Conservation (phyloP, 768 basidiomycete species). For the Suillus discolor region DNA sequence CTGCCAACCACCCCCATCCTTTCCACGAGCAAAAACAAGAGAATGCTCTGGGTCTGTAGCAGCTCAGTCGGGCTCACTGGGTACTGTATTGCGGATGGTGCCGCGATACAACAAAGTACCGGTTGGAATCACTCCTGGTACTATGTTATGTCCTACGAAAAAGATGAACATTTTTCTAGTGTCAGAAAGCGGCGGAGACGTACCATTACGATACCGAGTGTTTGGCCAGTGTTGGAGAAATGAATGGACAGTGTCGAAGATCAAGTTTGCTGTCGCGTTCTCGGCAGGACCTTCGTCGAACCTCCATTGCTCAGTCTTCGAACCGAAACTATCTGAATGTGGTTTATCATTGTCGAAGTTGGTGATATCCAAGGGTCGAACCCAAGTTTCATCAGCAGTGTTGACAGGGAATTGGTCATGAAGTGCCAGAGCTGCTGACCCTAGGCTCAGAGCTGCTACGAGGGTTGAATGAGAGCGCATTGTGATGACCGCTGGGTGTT, state of each 20-base stretch:
- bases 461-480: not conserved
- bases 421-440: not conserved
- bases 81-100: conserved; percentile 19
- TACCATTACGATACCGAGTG: conserved; percentile 37
- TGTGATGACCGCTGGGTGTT: not conserved
- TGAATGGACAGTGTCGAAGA: conserved; percentile 37
- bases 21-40: conserved; percentile 33
- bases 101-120: conserved; percentile 42
- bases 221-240: conserved; percentile 43
- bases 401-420: not conserved
- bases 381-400: not conserved
- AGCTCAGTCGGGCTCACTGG: conserved; percentile 34
- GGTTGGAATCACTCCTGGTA: conserved; percentile 35
- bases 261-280: conserved; percentile 33
- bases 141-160: conserved; percentile 30
- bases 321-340: not conserved
- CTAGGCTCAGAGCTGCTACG: not conserved
- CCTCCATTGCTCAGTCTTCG: conserved; percentile 17
- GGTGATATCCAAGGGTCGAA: not conserved
- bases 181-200: not conserved
- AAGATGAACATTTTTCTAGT: not conserved
- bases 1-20: conserved; percentile 29
- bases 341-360: not conserved
- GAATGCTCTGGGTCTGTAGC: conserved; percentile 41
- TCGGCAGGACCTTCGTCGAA: conserved; percentile 22